Evolutionary conservation across 805 yeast species (phyloP), one percentile per base, ranked within the genome.

Genomic region (Sugiyamaella smithiae): DNA sequence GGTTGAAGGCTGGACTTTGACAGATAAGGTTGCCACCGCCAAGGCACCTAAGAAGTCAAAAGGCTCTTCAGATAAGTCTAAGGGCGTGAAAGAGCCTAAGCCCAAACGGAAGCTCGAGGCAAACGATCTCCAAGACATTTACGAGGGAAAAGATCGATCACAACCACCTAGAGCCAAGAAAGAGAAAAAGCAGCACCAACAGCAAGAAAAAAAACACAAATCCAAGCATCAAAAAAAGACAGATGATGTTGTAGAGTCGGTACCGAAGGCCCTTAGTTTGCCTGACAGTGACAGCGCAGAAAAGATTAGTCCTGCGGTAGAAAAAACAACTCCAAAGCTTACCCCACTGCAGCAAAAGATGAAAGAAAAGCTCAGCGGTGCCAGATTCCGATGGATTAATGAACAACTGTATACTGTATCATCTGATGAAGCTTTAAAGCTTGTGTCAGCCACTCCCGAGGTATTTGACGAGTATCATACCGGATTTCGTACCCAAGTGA

Each of bases 381-480:
- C 98, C 0, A 74, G 99, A 58, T 93, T 93, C 70, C 77, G 99
- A 66, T 93, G 98, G 98, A 93, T 93, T 63, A 93, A 93, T 65
- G 99, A 93, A 67, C 95, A 91, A 64, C 72, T 93, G n/a, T 93
- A 93, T 64, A 93, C 98, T 1, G 83, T 82, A 31, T 69, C 82
- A 0, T 90, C 98, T 0, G 81, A 78, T 5, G 80, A 79, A 19
- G 98, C 99, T 0, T 70, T 88, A 23, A 71, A 75, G 20, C 68
- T 93, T 52, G 81, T 93, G 36, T 71, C 77, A 49, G 80, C 83
- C 12, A 96, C 90, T 58, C 99, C 99, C 0, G 80, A 81, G 20
- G 72, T 93, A 52, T 93, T 90, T 65, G 93, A 88, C 57, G 98
- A 91, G 63, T 93, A 93, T 60, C 99, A 95, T 64, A 84, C 82